A percentile compares a stretch with the other conserved stretches of the same genome.
These are phyloP conservation scores for Alternaria consortialis DNA, from an alignment of 2,329 filamentous ascomycete species.

Conservation along the genomic window DNA sequence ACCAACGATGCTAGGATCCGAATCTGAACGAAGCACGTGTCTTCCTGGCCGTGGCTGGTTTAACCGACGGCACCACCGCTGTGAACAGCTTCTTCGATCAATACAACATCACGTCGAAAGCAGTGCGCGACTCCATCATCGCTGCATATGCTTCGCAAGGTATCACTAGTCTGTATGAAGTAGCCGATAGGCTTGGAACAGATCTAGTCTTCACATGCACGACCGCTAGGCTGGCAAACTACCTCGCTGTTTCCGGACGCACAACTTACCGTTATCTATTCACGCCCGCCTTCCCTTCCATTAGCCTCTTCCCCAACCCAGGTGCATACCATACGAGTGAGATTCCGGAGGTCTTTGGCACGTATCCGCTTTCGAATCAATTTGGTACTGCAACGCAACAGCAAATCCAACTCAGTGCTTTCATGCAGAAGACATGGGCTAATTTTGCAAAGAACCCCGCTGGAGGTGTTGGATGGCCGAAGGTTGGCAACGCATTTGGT, in stretches of 20 bases:
- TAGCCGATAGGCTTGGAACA: conserved; percentile 17
- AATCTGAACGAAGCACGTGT: conserved; percentile 21
- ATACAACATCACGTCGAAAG: conserved; percentile 14
- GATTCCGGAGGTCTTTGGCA: conserved; percentile 34
- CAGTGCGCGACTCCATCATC: conserved; percentile 5
- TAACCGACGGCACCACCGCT: conserved; percentile 12
- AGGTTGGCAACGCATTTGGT: conserved; percentile 5
- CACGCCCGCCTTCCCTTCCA: conserved; percentile 22
- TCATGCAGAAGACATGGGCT: conserved; percentile 36
- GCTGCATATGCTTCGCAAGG: conserved; percentile 6
- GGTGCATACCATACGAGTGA: conserved; percentile 33
- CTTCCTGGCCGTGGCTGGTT: conserved; percentile 13
- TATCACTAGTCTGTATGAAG: background rate
- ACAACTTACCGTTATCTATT: conserved; percentile 31
- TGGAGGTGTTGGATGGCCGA: conserved; percentile 20
- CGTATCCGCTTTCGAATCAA: conserved; percentile 21
- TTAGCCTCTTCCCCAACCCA: conserved; percentile 17
- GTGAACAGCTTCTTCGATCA: conserved; percentile 6
- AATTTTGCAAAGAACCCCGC: conserved; percentile 30
- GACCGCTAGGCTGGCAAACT: conserved; percentile 10
- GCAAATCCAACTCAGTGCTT: conserved; percentile 28
- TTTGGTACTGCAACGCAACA: conserved; percentile 22
- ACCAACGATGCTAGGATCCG: conserved; percentile 19
- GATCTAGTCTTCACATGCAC: conserved; percentile 21
- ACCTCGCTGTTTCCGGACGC: conserved; percentile 16